A percentile compares a stretch with the other conserved stretches of the same genome.
Evolutionary conservation across 257 asterid species (phyloP).

Genomic region (Prunella vulgaris): DNA sequence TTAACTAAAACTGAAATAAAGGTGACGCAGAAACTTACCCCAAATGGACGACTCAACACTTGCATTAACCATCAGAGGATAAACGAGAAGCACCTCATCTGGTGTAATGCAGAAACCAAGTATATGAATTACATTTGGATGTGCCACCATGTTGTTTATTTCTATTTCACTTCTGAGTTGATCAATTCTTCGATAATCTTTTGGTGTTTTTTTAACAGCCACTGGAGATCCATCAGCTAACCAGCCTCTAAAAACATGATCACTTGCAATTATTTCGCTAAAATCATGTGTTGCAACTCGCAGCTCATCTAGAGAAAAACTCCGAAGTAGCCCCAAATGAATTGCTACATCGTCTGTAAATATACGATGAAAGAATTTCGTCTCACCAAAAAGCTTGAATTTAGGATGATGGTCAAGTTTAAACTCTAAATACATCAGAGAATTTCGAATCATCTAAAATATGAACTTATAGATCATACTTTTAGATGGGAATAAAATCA

Average conservation of each 20-base stretch:
- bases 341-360: background rate
- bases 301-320: background rate
- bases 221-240: slow-evolving; percentile 12
- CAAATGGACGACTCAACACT: slow-evolving; percentile 19
- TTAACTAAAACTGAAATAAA: no score
- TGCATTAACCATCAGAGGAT: slow-evolving; percentile 21
- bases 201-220: background rate
- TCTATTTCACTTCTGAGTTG: background rate
- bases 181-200: no score
- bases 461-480: no score
- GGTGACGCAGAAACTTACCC: background rate
- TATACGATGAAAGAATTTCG: no score
- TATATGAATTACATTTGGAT: background rate
- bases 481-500: no score
- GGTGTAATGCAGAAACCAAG: slow-evolving; percentile 8
- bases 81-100: slow-evolving; percentile 21
- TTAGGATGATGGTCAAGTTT: no score
- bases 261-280: background rate
- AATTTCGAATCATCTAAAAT: no score
- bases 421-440: no score
- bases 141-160: background rate
- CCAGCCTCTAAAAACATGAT: background rate
- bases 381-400: no score
- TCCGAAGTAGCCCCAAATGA: background rate
- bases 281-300: background rate